Evolutionary conservation across 345 rosid species (phyloP), one percentile per base, ranked within the genome.

Genomic region (Fremontodendron californicum): DNA sequence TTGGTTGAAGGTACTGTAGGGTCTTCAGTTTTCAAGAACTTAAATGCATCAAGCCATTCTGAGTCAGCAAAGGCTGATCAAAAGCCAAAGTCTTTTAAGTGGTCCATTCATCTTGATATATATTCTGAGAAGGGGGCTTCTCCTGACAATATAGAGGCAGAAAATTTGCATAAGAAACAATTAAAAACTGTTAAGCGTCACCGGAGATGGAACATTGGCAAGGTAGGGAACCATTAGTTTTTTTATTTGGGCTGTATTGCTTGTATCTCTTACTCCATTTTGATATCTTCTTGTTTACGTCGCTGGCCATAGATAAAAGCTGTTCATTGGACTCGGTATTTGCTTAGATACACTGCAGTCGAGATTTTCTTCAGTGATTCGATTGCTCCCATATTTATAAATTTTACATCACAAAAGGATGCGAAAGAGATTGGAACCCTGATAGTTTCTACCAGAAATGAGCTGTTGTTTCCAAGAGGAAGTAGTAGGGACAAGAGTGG

Each of bases 1-100:
- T 82, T 91, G 91, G 93, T 95, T 68, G 97, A 95, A 87, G 99
- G 98, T 57, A 89, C 95, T 63, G 96, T 95, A 76, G 98, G 97
- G 61, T 87, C 96, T 76, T 87, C 97, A 77, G 92, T 90, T 75
- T 90, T 94, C 86, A 94, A 88, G 86, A 84, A 89, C 68, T 88
- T 91, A 61, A 81, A 77, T 78, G 80, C 79, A 70, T 73, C 91
- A 66, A 80, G 82, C 78, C 85, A 67, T 84, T 83, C 83, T 80
- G 95, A 87, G 82, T 76, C 69, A 21, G 79, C 84, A 78, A 90
- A 88, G 83, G 81, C 81, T 79, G 93, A 90, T 82, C 88, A 82
- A 66, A 91, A 85, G 84, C 87, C 88, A 64, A 91, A 81, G 83
- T 77, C 82, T 81, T 74, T 85, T 31, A 90, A 90, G 80, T 89